Evolutionary conservation across 169 alveolate species (phyloP).

Genomic region (Perkinsus marinus): DNA sequence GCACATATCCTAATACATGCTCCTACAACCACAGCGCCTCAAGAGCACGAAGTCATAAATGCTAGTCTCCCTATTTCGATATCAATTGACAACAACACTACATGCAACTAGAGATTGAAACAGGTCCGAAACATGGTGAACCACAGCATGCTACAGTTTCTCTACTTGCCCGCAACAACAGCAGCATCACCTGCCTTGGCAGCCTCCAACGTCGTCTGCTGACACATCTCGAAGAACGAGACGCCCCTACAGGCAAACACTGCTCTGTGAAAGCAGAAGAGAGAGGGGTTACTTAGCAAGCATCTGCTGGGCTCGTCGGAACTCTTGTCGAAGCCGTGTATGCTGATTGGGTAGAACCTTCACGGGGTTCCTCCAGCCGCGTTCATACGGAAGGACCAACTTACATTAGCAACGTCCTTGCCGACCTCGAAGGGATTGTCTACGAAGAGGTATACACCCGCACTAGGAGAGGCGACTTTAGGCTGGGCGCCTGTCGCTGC

Average conservation of each 20-base stretch:
- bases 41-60: too few species aligned
- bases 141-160: background rate
- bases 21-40: too few species aligned
- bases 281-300: background rate
- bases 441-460: slow-evolving; percentile 1
- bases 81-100: background rate
- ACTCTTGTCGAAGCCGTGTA: slow-evolving; percentile 10
- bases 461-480: background rate
- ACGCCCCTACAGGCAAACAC: background rate
- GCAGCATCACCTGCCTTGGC: background rate
- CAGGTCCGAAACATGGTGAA: background rate
- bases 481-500: background rate
- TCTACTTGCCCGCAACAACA: background rate
- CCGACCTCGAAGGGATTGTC: slow-evolving; percentile 38
- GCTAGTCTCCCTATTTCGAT: too few species aligned
- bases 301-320: slow-evolving; percentile 9
- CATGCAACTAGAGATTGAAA: background rate
- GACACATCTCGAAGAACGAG: background rate
- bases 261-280: too few species aligned
- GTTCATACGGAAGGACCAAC: background rate
- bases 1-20: too few species aligned
- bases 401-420: slow-evolving; percentile 30
- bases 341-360: slow-evolving; percentile 3
- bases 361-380: background rate
- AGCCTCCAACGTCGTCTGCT: background rate